A percentile compares a stretch with the other conserved stretches of the same genome.
Evolutionary conservation across 2,329 filamentous ascomycete genomes (phyloP).

Genomic region (Fusarium virguliforme): DNA sequence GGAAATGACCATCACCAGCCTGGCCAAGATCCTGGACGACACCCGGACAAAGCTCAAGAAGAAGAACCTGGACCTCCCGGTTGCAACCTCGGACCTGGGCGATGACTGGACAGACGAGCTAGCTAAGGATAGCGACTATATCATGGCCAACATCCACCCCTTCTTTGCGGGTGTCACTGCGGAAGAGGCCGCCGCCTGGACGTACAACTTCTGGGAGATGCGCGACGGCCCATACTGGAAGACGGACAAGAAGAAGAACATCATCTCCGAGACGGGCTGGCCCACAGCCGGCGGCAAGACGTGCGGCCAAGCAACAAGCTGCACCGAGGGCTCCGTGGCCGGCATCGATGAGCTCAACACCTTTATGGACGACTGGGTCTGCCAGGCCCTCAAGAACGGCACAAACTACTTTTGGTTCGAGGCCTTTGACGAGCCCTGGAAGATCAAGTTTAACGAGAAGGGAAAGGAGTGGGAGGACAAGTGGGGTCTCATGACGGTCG

Average conservation of each 20-base stretch:
- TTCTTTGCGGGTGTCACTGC: slow-evolving; percentile 89
- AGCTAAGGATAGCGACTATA: slow-evolving; percentile 81
- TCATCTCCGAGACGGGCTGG: slow-evolving; percentile 95
- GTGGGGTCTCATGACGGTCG: slow-evolving; percentile 92
- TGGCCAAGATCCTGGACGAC: slow-evolving; percentile 75
- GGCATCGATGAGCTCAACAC: slow-evolving; percentile 85
- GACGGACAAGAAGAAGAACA: slow-evolving; percentile 74
- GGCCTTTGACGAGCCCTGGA: slow-evolving; percentile 98
- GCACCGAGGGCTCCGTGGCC: slow-evolving; percentile 80
- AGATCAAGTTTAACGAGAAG: slow-evolving; percentile 78
- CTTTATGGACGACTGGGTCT: slow-evolving; percentile 92
- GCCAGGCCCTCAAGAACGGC: slow-evolving; percentile 82
- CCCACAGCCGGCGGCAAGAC: slow-evolving; percentile 85
- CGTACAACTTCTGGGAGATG: slow-evolving; percentile 83
- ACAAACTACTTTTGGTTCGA: slow-evolving; percentile 99
- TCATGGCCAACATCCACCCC: slow-evolving; percentile 98
- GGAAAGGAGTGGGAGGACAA: slow-evolving; percentile 91
- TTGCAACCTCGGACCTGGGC: slow-evolving; percentile 91
- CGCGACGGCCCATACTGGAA: slow-evolving; percentile 79
- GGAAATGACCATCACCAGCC: slow-evolving; percentile 76
- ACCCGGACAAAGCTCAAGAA: slow-evolving; percentile 82
- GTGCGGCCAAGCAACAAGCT: slow-evolving; percentile 74
- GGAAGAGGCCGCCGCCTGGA: slow-evolving; percentile 82
- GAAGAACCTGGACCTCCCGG: slow-evolving; percentile 78
- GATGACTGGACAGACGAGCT: slow-evolving; percentile 86